These are phyloP conservation scores for Helotiales sp. DNA, from an alignment of 2,329 filamentous ascomycete genomes.

Conservation along the genomic window DNA sequence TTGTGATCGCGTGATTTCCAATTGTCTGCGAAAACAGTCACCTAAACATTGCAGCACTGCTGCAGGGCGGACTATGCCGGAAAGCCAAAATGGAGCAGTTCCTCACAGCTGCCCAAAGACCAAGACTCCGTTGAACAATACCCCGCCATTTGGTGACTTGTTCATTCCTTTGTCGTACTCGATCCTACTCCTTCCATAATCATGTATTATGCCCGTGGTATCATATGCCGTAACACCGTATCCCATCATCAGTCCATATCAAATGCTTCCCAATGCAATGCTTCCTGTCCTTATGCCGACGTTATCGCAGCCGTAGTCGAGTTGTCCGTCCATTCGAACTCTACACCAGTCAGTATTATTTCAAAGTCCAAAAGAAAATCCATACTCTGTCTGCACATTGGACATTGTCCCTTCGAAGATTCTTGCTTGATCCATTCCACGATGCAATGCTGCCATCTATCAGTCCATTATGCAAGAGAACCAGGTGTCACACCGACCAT, in stretches of 20 bases:
- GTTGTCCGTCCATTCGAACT: conserved; percentile 30
- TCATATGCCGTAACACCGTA: conserved; percentile 4
- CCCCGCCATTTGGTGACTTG: neutral
- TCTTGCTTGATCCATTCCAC: conserved; percentile 96
- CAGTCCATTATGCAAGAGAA: neutral
- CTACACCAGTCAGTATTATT: conserved; percentile 12
- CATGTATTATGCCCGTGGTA: conserved; percentile 1
- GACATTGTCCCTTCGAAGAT: conserved; percentile 88
- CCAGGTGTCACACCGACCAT: conserved; percentile 66
- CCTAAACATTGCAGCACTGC: too few species aligned
- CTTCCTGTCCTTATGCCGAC: neutral
- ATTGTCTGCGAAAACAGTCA: too few species aligned
- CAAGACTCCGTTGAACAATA: neutral
- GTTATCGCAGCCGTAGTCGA: conserved; percentile 1
- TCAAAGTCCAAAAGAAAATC: neutral
- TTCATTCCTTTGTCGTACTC: neutral
- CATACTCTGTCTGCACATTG: conserved; percentile 95
- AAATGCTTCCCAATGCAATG: neutral
- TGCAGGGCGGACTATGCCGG: too few species aligned
- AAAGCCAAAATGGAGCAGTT: too few species aligned
- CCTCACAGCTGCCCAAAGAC: too few species aligned
- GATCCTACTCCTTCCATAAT: neutral
- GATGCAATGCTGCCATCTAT: conserved; percentile 78
- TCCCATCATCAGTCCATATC: neutral
- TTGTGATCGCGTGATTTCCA: too few species aligned